These are phyloP conservation scores for Corylus americana DNA, from an alignment of 306 rosid species.

Conservation along the genomic window DNA sequence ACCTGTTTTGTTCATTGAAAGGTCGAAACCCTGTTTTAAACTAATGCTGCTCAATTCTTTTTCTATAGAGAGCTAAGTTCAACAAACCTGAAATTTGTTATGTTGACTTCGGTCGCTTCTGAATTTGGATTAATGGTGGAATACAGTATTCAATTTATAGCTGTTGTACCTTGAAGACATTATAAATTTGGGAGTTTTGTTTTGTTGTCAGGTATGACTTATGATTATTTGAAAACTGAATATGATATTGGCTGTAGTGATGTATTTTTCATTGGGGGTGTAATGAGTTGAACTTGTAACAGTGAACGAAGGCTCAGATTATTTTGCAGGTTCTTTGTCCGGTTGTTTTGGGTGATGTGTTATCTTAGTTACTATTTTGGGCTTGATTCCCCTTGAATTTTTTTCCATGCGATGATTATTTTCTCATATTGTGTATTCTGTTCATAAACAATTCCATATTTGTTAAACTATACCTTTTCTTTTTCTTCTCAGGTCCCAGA, in stretches of 20 bases:
- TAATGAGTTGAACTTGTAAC: not conserved
- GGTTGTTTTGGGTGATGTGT: constrained; percentile 1
- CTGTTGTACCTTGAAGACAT: constrained; percentile 3
- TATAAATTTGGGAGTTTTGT: not conserved
- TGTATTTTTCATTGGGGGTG: not conserved
- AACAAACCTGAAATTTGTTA: not conserved
- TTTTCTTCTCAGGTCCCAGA: constrained; percentile 74
- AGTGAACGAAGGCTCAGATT: not conserved
- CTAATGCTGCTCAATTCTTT: not conserved
- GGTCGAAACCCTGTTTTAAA: not conserved
- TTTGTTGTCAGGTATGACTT: not conserved
- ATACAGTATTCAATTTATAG: not conserved
- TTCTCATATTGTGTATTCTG: constrained; percentile 4
- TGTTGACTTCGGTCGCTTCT: not conserved
- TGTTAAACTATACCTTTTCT: not conserved
- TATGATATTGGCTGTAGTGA: constrained; percentile 8
- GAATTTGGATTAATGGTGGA: constrained; percentile 3
- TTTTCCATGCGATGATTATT: not conserved
- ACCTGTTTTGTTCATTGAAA: not conserved
- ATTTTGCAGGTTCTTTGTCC: constrained; percentile 7
- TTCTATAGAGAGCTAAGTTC: not conserved
- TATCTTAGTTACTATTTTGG: not conserved
- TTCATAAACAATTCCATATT: not conserved
- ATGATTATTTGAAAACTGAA: not conserved
- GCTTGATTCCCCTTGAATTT: not conserved